These are phyloP conservation scores for Trichoderma erinaceum DNA, from an alignment of 495 filamentous ascomycete genomes.

Conservation along the genomic window DNA sequence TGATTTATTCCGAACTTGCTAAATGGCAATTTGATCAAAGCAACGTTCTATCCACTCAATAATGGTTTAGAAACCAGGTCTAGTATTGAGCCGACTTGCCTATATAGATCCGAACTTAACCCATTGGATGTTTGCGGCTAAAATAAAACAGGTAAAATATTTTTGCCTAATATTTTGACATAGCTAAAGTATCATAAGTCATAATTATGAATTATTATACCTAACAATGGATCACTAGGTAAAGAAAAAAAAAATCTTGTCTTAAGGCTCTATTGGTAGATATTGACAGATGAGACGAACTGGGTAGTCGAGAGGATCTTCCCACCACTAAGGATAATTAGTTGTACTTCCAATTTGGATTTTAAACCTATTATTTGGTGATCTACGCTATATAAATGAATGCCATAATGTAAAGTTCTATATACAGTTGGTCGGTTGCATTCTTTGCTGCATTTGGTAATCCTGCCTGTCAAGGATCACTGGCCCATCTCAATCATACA, in stretches of 20 bases:
- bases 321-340: no score
- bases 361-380: background rate
- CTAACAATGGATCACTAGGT: no score
- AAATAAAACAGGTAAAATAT: background rate
- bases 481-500: background rate
- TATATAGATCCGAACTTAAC: background rate
- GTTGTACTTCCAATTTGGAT: background rate
- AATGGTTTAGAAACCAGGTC: background rate
- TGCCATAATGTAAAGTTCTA: background rate
- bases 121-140: background rate
- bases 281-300: background rate
- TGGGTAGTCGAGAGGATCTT: no score
- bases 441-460: background rate
- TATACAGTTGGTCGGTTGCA: background rate
- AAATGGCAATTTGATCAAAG: background rate
- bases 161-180: background rate
- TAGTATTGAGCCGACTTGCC: background rate
- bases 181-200: background rate
- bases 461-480: background rate
- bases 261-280: background rate
- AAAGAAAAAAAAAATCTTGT: background rate
- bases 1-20: slow-evolving; percentile 4
- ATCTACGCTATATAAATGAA: background rate
- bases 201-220: background rate
- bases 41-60: background rate